Conservation (phyloP, 768 basidiomycete species). For the Butyriboletus loyo region DNA sequence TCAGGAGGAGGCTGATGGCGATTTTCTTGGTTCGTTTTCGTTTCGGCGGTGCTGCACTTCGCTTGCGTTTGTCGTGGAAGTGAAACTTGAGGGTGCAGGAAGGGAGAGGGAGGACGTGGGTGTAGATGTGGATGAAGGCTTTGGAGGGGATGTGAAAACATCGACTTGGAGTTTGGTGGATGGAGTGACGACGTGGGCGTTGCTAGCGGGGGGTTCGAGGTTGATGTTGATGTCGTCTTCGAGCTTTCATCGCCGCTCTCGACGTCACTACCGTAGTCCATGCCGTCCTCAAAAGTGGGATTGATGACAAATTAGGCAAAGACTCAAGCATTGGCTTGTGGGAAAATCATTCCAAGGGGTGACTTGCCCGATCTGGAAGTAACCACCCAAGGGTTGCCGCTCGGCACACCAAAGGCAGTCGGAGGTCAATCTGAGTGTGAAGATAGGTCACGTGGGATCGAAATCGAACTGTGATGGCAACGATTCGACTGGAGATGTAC, state of each 20-base stretch:
- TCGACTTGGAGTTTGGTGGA: constrained; percentile 29
- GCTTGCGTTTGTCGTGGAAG: background rate
- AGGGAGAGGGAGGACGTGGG: constrained; percentile 27
- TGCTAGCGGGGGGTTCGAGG: background rate
- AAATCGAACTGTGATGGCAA: too few relatives aligned
- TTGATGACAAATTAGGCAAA: background rate
- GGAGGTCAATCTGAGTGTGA: too few relatives aligned
- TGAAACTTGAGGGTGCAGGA: constrained; percentile 23
- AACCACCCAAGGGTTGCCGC: too few relatives aligned
- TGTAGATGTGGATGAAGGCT: constrained; percentile 20
- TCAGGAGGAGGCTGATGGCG: constrained; percentile 38
- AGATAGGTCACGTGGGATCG: too few relatives aligned
- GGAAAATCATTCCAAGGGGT: too few relatives aligned
- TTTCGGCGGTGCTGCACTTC: constrained; percentile 24
- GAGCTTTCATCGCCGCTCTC: constrained; percentile 50
- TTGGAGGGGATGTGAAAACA: constrained; percentile 37
- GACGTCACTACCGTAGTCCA: constrained; percentile 76
- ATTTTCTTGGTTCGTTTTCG: constrained; percentile 43
- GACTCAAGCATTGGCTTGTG: too few relatives aligned
- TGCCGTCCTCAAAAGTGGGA: constrained; percentile 23
- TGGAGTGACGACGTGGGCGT: constrained; percentile 17
- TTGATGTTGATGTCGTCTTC: constrained; percentile 1
- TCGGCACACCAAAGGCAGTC: too few relatives aligned
- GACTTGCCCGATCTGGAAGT: too few relatives aligned
- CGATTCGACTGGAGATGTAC: too few relatives aligned